These are phyloP conservation scores for Anthostomella pinea DNA, from an alignment of 2,329 filamentous ascomycete genomes.

Conservation along the genomic window DNA sequence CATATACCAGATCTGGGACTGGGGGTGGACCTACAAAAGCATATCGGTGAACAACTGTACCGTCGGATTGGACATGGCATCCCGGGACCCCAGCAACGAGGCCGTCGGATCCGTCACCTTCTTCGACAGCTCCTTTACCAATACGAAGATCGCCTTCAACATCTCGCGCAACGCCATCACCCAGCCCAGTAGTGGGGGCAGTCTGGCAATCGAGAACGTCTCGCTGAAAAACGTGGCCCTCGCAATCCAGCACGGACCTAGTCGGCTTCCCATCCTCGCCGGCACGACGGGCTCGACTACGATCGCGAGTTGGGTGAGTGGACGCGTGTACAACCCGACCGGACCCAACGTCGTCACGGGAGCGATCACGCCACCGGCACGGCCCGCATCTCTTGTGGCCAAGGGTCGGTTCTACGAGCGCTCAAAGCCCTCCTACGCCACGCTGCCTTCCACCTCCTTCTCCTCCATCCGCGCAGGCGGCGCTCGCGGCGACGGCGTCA, in stretches of 20 bases:
- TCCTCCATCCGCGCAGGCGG: conserved; percentile 66
- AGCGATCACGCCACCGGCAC: conserved; percentile 38
- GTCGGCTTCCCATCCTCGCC: conserved; percentile 49
- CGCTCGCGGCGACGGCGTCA: conserved; percentile 68
- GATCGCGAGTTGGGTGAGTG: conserved; percentile 61
- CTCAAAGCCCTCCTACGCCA: conserved; percentile 74
- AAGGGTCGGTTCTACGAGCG: conserved; percentile 62
- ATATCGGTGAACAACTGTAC: conserved; percentile 48
- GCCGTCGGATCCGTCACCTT: conserved; percentile 71
- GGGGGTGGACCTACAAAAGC: conserved; percentile 67
- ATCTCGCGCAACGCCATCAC: conserved; percentile 48
- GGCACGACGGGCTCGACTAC: conserved; percentile 46
- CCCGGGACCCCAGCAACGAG: conserved; percentile 21
- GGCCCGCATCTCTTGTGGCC: conserved; percentile 56
- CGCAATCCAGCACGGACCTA: conserved; percentile 43
- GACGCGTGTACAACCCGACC: conserved; percentile 58
- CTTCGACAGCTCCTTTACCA: conserved; percentile 68
- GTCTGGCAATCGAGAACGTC: conserved; percentile 48
- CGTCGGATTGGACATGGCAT: conserved; percentile 66
- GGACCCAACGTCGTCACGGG: conserved; percentile 49
- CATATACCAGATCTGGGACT: conserved; percentile 72
- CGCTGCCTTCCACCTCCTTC: conserved; percentile 56
- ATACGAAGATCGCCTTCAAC: conserved; percentile 65
- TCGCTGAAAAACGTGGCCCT: conserved; percentile 38
- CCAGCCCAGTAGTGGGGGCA: conserved; percentile 38